Evolutionary conservation across 2,329 filamentous ascomycete species (phyloP).

Genomic region (Fusarium buharicum): DNA sequence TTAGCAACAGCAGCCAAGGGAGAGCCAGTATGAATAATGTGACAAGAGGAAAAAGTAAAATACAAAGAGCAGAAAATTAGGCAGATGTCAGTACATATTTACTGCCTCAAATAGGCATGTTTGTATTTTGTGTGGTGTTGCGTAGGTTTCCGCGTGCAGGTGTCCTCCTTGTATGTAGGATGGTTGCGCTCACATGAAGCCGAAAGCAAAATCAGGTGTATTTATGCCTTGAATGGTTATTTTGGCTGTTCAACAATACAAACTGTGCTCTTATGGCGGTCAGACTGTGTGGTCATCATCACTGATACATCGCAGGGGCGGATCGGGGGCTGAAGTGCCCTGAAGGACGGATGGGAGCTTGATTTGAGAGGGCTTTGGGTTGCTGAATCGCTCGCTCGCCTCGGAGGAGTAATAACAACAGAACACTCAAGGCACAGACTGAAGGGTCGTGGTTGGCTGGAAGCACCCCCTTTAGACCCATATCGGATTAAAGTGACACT

Average conservation of each 20-base stretch:
- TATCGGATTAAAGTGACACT: constrained; percentile 29
- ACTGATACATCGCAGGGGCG: constrained; percentile 5
- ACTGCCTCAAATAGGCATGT: background rate
- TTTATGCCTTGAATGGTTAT: constrained; percentile 9
- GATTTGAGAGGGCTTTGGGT: constrained; percentile 32
- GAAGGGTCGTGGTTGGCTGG: constrained; percentile 20
- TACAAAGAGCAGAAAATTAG: constrained; percentile 3
- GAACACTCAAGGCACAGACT: constrained; percentile 24
- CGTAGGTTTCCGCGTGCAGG: background rate
- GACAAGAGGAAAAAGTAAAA: background rate
- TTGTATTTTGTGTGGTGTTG: background rate
- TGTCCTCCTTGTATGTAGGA: too few relatives aligned
- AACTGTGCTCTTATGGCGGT: background rate
- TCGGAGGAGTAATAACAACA: constrained; percentile 31
- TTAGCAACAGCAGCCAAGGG: constrained; percentile 25
- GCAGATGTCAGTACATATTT: background rate
- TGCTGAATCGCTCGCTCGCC: constrained; percentile 32
- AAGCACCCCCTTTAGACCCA: constrained; percentile 13
- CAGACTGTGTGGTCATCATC: constrained; percentile 7
- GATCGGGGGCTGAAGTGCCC: constrained; percentile 22
- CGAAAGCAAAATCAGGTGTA: constrained; percentile 11
- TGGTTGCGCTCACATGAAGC: constrained; percentile 19
- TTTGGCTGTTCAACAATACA: background rate
- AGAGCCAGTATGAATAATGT: constrained; percentile 14
- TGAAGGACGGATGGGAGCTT: constrained; percentile 16